These are phyloP conservation scores for Primulina eburnea DNA, from an alignment of 257 asterid genomes.

Conservation along the genomic window DNA sequence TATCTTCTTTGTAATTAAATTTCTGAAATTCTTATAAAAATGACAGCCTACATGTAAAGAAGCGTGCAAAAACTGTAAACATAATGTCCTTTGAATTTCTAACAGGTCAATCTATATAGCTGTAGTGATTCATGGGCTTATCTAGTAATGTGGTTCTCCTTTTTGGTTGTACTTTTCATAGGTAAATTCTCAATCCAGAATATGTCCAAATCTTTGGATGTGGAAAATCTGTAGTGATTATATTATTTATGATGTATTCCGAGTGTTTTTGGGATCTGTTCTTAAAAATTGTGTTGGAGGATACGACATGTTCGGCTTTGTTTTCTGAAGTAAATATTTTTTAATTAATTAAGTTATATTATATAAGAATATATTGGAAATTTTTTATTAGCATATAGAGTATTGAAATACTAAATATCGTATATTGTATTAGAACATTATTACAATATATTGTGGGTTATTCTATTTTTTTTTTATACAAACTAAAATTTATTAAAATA, in stretches of 20 bases:
- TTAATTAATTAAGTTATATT: too few relatives aligned
- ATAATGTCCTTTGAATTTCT: background rate
- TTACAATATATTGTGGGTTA: background rate
- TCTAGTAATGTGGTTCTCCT: background rate
- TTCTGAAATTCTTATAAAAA: background rate
- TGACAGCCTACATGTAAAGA: background rate
- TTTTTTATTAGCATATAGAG: background rate
- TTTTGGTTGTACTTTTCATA: constrained; percentile 1
- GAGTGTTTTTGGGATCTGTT: background rate
- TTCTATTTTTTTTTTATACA: too few relatives aligned
- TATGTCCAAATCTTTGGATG: constrained; percentile 17
- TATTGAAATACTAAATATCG: background rate
- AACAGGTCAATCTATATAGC: background rate
- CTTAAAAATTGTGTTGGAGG: background rate
- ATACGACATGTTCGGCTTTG: background rate
- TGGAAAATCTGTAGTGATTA: constrained; percentile 4
- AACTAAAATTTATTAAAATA: too few relatives aligned
- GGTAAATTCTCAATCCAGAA: constrained; percentile 10
- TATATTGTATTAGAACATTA: too few relatives aligned
- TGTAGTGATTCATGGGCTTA: background rate
- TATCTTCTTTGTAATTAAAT: constrained; percentile 5
- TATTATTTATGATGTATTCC: background rate
- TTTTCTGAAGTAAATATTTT: background rate
- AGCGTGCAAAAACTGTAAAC: background rate
- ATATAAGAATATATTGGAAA: background rate